Base-by-base conservation (phyloP, 257 asterid genomes). In the Avicennia marina region DNA sequence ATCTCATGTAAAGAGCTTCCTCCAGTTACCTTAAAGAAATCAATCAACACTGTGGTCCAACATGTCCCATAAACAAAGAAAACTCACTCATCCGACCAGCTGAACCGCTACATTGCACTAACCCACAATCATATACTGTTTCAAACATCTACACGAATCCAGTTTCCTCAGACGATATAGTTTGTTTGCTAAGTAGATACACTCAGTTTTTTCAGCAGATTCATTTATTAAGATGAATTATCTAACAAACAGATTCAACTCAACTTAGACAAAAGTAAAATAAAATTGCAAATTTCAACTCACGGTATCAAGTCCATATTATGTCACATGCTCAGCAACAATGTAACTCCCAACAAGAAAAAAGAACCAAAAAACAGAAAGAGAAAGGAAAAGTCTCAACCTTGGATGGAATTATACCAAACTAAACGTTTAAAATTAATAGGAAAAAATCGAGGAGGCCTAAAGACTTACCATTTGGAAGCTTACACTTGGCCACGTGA, bases 381-480 rank as follows among this genome's bases (percentile, higher is more conserved):
- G 46, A 13, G 39, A 39, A 24, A 43, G 7, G 4, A 27, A 20
- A 4, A 36, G 2, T 24, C 10, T 36, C 1, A 19, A 43, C 24
- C 9, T 19, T 34, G n/a, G 31, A 61, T 11, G 25, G 29, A 11
- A 47, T 31, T 11, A 12, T n/a, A 9, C 1, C 12, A 19, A 16
- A 49, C 12, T 6, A 38, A 19, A 10, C 26, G 11, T 55, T 16
- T 21, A n/a, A 25, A 63, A 43, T 24, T 10, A 53, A 20, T 18
- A 11, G 12, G 50, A 36, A 12, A 21, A 21, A 26, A n/a, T 43
- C 4, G 11, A 29, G 29, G 7, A 39, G 11, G 33, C 9, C 2
- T 40, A 33, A 32, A 7, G 38, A 55, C 62, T 69, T 27, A 86
- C 89, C 93, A 86, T 86, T 61, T 68, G 32, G 69, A 63, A 46